These are phyloP conservation scores for Apiotrichum montevideense DNA, from an alignment of 1,284 basidiomycete species.

Conservation along the genomic window DNA sequence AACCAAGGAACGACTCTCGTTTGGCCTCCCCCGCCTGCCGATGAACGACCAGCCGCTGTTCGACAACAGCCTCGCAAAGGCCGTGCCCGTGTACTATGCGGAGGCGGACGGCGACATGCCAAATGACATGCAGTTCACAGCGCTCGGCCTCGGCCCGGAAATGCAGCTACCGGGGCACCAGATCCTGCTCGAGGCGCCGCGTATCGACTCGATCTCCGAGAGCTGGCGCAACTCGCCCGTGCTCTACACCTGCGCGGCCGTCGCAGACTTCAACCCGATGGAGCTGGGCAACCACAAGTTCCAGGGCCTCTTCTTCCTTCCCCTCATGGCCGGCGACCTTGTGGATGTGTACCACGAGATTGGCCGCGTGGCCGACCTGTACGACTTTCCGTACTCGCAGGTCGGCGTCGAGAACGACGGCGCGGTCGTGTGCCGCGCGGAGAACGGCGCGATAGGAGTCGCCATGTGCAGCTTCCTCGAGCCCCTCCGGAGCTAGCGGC, in stretches of 20 bases:
- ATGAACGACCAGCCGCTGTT: slow-evolving; percentile 12
- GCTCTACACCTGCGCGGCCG: slow-evolving; percentile 43
- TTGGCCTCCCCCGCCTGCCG: slow-evolving; percentile 36
- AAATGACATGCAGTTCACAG: neutral
- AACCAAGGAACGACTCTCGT: slow-evolving; percentile 24
- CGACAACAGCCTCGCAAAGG: neutral
- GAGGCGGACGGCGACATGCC: neutral
- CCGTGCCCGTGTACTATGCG: slow-evolving; percentile 3
- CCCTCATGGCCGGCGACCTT: slow-evolving; percentile 36
- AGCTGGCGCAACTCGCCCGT: slow-evolving; percentile 35
- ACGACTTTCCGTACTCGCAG: slow-evolving; percentile 42
- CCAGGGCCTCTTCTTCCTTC: slow-evolving; percentile 38
- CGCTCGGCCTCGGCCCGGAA: slow-evolving; percentile 1
- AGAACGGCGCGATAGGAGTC: slow-evolving; percentile 40
- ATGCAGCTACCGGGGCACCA: neutral
- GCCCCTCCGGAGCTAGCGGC: slow-evolving; percentile 20
- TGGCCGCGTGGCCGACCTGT: slow-evolving; percentile 44
- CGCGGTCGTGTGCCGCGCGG: slow-evolving; percentile 39
- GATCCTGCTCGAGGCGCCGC: neutral
- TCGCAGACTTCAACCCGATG: slow-evolving; percentile 40
- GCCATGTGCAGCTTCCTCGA: slow-evolving; percentile 47
- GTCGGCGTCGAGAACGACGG: slow-evolving; percentile 48
- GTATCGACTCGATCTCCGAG: slow-evolving; percentile 21
- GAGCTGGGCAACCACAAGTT: slow-evolving; percentile 31
- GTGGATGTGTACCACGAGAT: slow-evolving; percentile 47